phyloP scores from a whole-genome alignment of 177 flowering plant species.

The Vitis hybrid region DNA sequence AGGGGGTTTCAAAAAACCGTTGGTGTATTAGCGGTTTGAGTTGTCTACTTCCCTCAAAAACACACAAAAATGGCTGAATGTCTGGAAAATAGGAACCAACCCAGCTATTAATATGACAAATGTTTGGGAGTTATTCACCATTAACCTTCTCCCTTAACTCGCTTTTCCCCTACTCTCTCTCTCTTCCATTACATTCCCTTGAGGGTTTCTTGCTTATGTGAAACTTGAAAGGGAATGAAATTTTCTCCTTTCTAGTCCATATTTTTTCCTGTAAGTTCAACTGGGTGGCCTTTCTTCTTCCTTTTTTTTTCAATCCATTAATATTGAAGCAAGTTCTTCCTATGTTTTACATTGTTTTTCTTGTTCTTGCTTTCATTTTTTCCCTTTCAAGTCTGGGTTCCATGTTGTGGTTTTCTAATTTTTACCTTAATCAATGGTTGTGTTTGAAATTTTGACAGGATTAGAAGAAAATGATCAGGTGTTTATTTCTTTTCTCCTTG shows the following conservation, averaged over 20 bases:
- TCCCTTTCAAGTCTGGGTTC: not conserved
- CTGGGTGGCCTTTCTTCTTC: not conserved
- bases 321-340: too few relatives aligned
- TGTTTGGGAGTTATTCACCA: slow-evolving; percentile 14
- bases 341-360: too few relatives aligned
- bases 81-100: slow-evolving; percentile 18
- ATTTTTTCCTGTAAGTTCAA: slow-evolving; percentile 9
- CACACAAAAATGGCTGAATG: not conserved
- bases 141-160: not conserved
- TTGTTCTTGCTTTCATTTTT: not conserved
- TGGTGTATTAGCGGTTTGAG: slow-evolving; percentile 10
- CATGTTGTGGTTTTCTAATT: not conserved
- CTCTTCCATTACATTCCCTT: slow-evolving; percentile 24
- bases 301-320: not conserved
- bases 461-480: slow-evolving; percentile 38
- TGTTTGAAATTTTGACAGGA: slow-evolving; percentile 18
- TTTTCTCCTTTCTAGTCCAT: not conserved
- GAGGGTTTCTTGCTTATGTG: slow-evolving; percentile 13
- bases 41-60: slow-evolving; percentile 4
- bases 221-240: slow-evolving; percentile 27
- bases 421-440: not conserved
- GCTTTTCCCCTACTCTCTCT: not conserved
- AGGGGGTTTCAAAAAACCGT: slow-evolving; percentile 20
- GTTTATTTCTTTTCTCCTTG: slow-evolving; percentile 34
- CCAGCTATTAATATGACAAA: slow-evolving; percentile 26